These are phyloP conservation scores for Crithidia brevicula DNA, from an alignment of 208 protist species.

Conservation along the genomic window DNA sequence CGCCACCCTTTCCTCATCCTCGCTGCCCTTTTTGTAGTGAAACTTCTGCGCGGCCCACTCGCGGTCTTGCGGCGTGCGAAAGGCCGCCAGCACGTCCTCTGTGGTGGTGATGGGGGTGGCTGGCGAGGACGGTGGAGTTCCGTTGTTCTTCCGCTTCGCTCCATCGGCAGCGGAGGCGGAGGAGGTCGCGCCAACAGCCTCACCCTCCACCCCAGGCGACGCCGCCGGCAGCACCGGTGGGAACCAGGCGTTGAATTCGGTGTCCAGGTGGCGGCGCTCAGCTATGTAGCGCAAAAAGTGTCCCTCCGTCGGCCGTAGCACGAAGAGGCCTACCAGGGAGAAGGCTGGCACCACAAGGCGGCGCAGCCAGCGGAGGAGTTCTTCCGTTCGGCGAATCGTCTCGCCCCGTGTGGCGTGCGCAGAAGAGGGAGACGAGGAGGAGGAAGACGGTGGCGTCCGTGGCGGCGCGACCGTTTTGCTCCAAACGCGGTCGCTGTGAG, in stretches of 20 bases:
- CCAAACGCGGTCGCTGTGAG: no score
- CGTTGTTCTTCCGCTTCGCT: no score
- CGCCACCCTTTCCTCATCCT: slow-evolving; percentile 50
- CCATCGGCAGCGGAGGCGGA: background rate
- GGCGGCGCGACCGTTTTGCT: no score
- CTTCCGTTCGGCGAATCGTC: slow-evolving; percentile 53
- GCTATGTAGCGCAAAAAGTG: slow-evolving; percentile 81
- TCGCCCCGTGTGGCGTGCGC: slow-evolving; percentile 24
- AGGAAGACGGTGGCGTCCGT: background rate
- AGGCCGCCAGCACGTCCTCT: slow-evolving; percentile 4
- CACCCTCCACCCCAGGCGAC: background rate
- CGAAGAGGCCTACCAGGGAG: slow-evolving; percentile 55
- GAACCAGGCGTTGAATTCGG: slow-evolving; percentile 64
- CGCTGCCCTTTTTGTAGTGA: slow-evolving; percentile 28
- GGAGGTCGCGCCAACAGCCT: background rate
- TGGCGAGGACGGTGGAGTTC: no score
- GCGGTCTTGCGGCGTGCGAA: slow-evolving; percentile 26
- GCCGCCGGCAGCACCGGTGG: slow-evolving; percentile 30
- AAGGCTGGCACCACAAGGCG: slow-evolving; percentile 64
- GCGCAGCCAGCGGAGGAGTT: slow-evolving; percentile 51
- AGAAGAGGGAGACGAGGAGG: background rate
- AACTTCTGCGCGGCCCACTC: slow-evolving; percentile 37
- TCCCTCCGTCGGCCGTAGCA: slow-evolving; percentile 71
- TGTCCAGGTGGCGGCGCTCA: slow-evolving; percentile 68
- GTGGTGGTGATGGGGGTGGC: background rate